Conservation (phyloP, 768 basidiomycete genomes). For the Brasilioporus rufonigricans region DNA sequence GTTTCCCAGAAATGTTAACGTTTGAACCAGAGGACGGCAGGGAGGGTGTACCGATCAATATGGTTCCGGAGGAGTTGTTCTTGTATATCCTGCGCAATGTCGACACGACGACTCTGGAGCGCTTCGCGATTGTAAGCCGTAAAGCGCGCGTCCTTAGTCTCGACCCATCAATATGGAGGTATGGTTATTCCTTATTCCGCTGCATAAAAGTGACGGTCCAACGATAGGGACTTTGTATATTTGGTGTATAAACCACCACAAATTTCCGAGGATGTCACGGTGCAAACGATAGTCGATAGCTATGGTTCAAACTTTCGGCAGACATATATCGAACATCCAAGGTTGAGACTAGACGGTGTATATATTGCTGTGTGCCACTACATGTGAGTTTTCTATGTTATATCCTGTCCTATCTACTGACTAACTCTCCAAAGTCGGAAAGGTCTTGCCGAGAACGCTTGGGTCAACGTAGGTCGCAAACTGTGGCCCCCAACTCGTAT, state of each 20-base stretch:
- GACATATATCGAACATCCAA: conserved; percentile 79
- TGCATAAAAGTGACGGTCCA: conserved; percentile 3
- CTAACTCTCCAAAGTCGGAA: conserved; percentile 34
- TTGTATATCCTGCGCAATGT: conserved; percentile 63
- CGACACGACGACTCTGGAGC: conserved; percentile 67
- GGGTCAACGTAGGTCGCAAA: conserved; percentile 70
- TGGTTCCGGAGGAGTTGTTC: conserved; percentile 76
- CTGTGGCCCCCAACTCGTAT: background rate
- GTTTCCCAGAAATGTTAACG: conserved; percentile 45
- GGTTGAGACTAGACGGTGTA: conserved; percentile 82
- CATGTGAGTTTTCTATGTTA: conserved; percentile 47
- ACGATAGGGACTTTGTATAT: conserved; percentile 57
- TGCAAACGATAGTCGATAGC: conserved; percentile 48
- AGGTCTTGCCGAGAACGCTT: conserved; percentile 79
- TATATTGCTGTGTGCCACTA: conserved; percentile 94
- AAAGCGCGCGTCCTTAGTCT: conserved; percentile 73
- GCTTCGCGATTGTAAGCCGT: conserved; percentile 71
- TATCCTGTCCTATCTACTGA: background rate
- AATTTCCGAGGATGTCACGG: conserved; percentile 49
- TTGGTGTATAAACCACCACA: conserved; percentile 75
- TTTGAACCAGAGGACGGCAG: conserved; percentile 74
- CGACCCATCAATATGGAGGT: conserved; percentile 79
- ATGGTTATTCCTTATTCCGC: conserved; percentile 13
- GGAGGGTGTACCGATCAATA: conserved; percentile 50
- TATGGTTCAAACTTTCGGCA: conserved; percentile 69